Conservation (phyloP, 305 asterid species). For the Solanum hybrid region DNA sequence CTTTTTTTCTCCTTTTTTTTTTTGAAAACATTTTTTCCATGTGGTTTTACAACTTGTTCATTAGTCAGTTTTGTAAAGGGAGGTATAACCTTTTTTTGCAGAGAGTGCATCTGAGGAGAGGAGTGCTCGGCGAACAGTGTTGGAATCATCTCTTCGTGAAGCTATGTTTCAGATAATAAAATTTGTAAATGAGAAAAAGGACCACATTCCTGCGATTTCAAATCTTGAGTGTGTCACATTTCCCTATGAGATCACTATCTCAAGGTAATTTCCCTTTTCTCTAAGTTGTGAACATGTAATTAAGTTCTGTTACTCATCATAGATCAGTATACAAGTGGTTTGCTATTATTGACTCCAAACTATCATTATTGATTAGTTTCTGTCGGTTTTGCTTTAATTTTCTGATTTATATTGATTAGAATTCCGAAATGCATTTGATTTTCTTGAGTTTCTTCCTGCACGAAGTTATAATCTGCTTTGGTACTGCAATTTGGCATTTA, state of each 20-base stretch:
- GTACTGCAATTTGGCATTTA: background rate
- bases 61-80: background rate
- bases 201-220: constrained; percentile 78
- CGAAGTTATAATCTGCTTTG: background rate
- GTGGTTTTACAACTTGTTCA: background rate
- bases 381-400: background rate
- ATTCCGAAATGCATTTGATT: background rate
- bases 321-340: background rate
- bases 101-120: constrained; percentile 65
- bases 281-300: background rate
- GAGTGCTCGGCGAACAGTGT: constrained; percentile 57
- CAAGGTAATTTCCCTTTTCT: constrained; percentile 45
- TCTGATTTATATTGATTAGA: background rate
- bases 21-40: background rate
- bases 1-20: background rate
- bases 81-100: background rate
- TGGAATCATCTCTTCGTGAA: constrained; percentile 77
- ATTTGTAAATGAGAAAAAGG: constrained; percentile 94
- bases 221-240: constrained; percentile 75
- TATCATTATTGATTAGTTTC: background rate
- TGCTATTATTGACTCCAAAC: background rate
- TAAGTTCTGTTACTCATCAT: background rate
- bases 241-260: constrained; percentile 83
- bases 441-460: background rate
- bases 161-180: constrained; percentile 81